Base-by-base conservation (phyloP, 2,329 filamentous ascomycete genomes). In the Clarireedia paspali region DNA sequence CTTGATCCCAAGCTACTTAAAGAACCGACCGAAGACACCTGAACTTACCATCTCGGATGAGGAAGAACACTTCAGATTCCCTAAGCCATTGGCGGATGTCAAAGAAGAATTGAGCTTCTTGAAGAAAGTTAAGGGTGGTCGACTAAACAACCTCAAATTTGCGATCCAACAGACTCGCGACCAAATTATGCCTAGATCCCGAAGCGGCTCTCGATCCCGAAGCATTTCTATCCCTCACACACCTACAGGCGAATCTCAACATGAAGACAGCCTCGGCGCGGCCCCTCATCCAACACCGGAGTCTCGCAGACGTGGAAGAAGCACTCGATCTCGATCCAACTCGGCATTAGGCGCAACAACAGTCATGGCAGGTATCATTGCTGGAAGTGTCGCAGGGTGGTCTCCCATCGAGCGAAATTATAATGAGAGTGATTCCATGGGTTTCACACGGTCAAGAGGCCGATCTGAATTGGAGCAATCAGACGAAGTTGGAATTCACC, bases 331-430 rank as follows among this genome's bases (percentile, higher is more conserved):
- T 55, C 74, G 84, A 56, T 66, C 68, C 4, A 85, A 85, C 70
- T 90, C 87, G 27, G 86, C 86, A 1, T 77, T 91, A 10, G 87
- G 84, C 10, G 85, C 87, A 2, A 84, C 87, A 1, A 84, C 85
- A 6, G 87, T 90, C 59, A 91, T 91, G 88, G 86, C 88, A n/a
- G 88, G 88, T 59, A 85, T 91, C 57, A 82, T 91, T 50, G 88
- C 87, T 7, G 88, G 87, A 45, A 86, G 85, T 65, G 81, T 91
- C 36, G 87, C 84, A 14, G 86, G 85, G 30, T 91, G 87, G 87
- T 88, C 86, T 48, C 88, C 88, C 1, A 85, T 73, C 87, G 87
- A 58, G 82, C 85, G 80, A 7, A 72, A 70, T 49, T 60, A 64
- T 50, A 58, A 55, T 17, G 66, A 67, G 15, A 58, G 58, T 27